Evolutionary conservation across 2,329 filamentous ascomycete genomes (phyloP).

Genomic region (Cercospora beticola): DNA sequence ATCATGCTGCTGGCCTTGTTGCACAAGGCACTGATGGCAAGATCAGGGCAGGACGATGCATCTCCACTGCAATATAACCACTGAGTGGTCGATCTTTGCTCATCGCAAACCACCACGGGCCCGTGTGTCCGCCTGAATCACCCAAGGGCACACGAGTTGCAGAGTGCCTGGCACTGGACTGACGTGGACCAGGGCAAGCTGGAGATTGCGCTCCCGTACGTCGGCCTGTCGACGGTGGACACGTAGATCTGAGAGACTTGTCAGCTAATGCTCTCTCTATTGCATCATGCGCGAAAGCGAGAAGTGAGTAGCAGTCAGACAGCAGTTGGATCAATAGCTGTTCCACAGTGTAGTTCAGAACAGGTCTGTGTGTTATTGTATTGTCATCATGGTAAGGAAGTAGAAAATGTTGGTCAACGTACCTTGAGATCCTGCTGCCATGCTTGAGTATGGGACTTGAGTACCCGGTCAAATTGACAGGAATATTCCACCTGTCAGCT

Average conservation of each 20-base stretch:
- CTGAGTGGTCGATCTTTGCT: background rate
- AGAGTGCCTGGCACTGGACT: background rate
- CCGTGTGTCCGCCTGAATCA: background rate
- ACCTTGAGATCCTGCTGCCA: constrained; percentile 11
- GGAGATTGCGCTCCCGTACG: background rate
- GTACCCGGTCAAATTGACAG: background rate
- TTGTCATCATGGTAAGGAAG: constrained; percentile 32
- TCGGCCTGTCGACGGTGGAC: background rate
- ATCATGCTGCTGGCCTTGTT: background rate
- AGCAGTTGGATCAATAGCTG: constrained; percentile 39
- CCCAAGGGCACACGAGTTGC: background rate
- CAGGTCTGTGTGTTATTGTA: constrained; percentile 37
- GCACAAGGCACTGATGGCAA: background rate
- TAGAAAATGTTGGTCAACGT: constrained; percentile 11
- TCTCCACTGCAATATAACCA: background rate
- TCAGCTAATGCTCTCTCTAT: background rate
- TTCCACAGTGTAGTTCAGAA: constrained; percentile 36
- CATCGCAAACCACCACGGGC: background rate
- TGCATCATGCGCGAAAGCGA: background rate
- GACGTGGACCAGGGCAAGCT: background rate
- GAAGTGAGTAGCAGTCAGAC: constrained; percentile 29
- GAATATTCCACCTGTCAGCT: constrained; percentile 19
- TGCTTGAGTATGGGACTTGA: background rate
- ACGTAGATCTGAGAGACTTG: background rate
- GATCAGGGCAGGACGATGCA: background rate